Percentiles rank a stretch among this genome's conserved stretches.
phyloP scores from a whole-genome alignment of 306 rosid species.

The Corylus heterophylla region DNA sequence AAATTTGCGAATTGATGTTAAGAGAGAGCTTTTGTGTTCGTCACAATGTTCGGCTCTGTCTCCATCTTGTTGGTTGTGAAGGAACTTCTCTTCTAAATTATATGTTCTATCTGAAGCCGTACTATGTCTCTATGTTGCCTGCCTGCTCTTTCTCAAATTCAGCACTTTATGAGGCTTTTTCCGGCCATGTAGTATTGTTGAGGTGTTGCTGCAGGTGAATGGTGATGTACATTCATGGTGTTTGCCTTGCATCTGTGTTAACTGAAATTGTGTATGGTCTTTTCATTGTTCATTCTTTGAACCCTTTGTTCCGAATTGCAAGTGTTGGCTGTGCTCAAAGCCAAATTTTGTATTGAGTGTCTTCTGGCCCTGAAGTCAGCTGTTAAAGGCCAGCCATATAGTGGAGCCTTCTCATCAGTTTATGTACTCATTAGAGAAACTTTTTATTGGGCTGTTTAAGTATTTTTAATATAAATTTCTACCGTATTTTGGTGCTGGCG shows the following conservation, averaged over 20 bases:
- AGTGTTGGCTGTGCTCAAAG: not conserved
- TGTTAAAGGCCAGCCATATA: not conserved
- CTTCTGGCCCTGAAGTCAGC: not conserved
- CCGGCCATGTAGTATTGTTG: not conserved
- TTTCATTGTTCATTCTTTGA: not conserved
- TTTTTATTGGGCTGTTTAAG: conserved; percentile 1
- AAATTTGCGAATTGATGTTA: not conserved
- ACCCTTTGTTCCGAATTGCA: not conserved
- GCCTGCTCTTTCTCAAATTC: conserved; percentile 9
- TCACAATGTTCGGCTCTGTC: conserved; percentile 3
- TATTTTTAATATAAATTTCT: not conserved
- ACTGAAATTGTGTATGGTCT: not conserved
- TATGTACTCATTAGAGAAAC: not conserved
- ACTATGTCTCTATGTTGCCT: not conserved
- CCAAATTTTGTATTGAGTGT: not conserved
- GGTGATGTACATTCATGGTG: not conserved
- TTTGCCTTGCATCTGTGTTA: not conserved
- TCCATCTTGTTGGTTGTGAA: not conserved
- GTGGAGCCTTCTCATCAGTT: conserved; percentile 2
- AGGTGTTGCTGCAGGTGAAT: not conserved
- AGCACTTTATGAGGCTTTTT: not conserved
- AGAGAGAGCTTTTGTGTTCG: conserved; percentile 2
- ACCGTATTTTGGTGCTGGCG: conserved; percentile 5
- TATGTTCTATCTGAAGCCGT: not conserved
- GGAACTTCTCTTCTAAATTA: not conserved